A percentile compares a stretch with the other conserved stretches of the same genome.
phyloP scores from a whole-genome alignment of 495 filamentous ascomycete genomes.

The Tuber indicum region DNA sequence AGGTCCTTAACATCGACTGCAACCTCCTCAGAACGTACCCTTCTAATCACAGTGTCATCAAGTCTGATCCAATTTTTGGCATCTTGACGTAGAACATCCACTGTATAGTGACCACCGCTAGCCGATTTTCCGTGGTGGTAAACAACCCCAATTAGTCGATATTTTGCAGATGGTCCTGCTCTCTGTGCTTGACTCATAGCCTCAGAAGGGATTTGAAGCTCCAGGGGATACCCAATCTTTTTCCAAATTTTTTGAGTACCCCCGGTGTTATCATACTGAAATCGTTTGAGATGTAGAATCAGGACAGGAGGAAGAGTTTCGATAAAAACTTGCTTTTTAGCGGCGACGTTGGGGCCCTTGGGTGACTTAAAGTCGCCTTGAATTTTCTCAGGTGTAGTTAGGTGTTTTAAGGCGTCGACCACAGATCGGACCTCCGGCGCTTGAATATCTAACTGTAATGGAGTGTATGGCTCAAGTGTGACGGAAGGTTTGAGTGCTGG shows the following conservation, averaged over 20 bases:
- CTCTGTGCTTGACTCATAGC: conserved; percentile 74
- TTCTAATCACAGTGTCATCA: conserved; percentile 85
- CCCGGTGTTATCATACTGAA: conserved; percentile 86
- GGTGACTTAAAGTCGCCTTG: conserved; percentile 82
- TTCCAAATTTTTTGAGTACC: conserved; percentile 99
- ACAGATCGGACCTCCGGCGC: conserved; percentile 79
- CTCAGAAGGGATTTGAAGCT: conserved; percentile 88
- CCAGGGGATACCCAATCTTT: conserved; percentile 88
- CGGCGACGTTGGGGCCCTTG: conserved; percentile 65
- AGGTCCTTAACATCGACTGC: conserved; percentile 70
- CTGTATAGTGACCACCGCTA: conserved; percentile 91
- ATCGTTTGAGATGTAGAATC: conserved; percentile 92
- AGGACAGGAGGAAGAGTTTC: conserved; percentile 87
- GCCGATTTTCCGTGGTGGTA: conserved; percentile 98
- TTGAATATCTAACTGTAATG: conserved; percentile 90
- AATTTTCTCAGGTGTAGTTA: conserved; percentile 76
- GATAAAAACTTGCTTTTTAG: conserved; percentile 91
- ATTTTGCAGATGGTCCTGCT: conserved; percentile 63
- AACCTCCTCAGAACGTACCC: conserved; percentile 81
- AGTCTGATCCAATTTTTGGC: conserved; percentile 90
- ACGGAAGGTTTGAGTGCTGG: conserved; percentile 84
- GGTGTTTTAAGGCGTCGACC: conserved; percentile 75
- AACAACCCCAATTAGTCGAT: conserved; percentile 81
- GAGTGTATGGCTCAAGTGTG: conserved; percentile 87
- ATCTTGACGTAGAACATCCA: conserved; percentile 90